Percentiles rank a stretch among this genome's conserved stretches.
Conservation (phyloP, 2,329 filamentous ascomycete species). For the Phoma sp. region DNA sequence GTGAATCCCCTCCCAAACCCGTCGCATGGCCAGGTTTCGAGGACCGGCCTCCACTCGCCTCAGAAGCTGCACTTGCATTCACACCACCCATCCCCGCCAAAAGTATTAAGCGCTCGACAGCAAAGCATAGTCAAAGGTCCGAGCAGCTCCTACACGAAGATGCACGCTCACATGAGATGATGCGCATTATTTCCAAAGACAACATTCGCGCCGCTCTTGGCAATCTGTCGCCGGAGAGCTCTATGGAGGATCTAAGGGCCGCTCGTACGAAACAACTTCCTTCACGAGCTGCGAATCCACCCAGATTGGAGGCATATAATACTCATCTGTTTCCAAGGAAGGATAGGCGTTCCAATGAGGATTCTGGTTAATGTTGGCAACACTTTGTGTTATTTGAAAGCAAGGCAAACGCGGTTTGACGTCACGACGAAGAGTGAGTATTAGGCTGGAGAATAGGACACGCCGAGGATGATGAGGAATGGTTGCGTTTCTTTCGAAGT, state of each 20-base stretch:
- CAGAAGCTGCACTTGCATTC: conserved; percentile 3
- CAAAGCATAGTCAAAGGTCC: neutral
- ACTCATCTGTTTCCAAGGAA: conserved; percentile 40
- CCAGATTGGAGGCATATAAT: conserved; percentile 31
- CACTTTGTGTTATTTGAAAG: neutral
- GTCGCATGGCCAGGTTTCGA: conserved; percentile 20
- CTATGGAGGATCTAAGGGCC: conserved; percentile 22
- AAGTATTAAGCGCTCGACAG: conserved; percentile 23
- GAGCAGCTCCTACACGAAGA: conserved; percentile 5
- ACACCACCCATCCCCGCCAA: conserved; percentile 32
- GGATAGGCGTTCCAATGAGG: neutral
- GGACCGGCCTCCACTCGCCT: conserved; percentile 11
- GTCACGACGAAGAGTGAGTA: neutral
- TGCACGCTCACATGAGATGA: conserved; percentile 11
- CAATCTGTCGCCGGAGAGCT: conserved; percentile 26
- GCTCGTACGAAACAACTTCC: conserved; percentile 1
- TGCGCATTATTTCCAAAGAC: conserved; percentile 42
- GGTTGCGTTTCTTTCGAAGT: no score
- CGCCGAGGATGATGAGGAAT: no score
- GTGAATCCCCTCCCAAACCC: neutral
- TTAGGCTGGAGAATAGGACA: no score
- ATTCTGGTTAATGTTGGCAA: neutral
- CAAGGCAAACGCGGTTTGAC: neutral
- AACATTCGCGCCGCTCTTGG: conserved; percentile 41
- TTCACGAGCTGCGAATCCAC: conserved; percentile 12